Evolutionary conservation across 2,329 filamentous ascomycete species (phyloP).

Genomic region (Venturia carpophila): DNA sequence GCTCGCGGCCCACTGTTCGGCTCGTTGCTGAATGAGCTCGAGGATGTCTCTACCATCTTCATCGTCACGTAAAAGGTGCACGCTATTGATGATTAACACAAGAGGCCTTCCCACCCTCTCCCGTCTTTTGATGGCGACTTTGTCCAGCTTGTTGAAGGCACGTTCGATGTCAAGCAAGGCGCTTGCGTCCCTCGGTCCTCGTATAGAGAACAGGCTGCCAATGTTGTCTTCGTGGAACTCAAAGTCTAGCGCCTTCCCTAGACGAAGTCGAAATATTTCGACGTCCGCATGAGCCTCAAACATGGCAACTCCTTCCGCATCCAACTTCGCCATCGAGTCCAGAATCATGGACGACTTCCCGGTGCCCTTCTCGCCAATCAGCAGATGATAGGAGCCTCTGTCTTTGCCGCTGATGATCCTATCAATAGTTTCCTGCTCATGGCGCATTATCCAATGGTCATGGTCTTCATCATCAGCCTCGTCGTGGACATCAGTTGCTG

Average conservation of each 20-base stretch:
- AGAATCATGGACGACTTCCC: constrained; percentile 96
- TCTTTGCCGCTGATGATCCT: constrained; percentile 67
- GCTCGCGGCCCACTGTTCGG: constrained; percentile 91
- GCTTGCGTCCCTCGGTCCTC: constrained; percentile 83
- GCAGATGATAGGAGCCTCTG: constrained; percentile 78
- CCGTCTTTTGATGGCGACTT: constrained; percentile 72
- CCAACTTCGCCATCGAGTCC: constrained; percentile 86
- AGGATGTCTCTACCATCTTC: constrained; percentile 89
- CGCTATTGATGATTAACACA: constrained; percentile 89
- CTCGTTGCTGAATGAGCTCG: constrained; percentile 88
- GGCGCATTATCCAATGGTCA: constrained; percentile 72
- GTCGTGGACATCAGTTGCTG: constrained; percentile 33
- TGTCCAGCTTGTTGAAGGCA: constrained; percentile 95
- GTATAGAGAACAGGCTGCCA: constrained; percentile 88
- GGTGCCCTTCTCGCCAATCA: constrained; percentile 92
- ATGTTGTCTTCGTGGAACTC: constrained; percentile 98
- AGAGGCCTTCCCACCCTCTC: constrained; percentile 58
- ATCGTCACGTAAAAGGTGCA: constrained; percentile 84
- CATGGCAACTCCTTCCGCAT: constrained; percentile 87
- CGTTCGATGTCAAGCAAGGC: constrained; percentile 91
- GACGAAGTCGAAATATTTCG: constrained; percentile 86
- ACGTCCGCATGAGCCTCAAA: constrained; percentile 92
- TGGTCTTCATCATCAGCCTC: constrained; percentile 47
- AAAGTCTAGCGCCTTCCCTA: constrained; percentile 91
- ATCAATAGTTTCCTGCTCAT: constrained; percentile 76